These are phyloP conservation scores for Xylariaceae sp. DNA, from an alignment of 2,329 filamentous ascomycete species.

Conservation along the genomic window DNA sequence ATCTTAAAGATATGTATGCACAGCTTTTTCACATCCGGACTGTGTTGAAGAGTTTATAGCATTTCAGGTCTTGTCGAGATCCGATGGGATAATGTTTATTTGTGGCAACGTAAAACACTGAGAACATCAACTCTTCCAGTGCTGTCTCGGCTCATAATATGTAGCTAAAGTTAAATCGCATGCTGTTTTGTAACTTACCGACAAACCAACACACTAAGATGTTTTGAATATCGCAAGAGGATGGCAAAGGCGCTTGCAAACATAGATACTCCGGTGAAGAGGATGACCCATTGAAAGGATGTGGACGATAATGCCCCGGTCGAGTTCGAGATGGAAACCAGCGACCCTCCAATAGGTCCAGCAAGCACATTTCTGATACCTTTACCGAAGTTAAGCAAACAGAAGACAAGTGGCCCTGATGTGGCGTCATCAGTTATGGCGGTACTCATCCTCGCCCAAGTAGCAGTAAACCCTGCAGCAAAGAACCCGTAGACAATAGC, in stretches of 20 bases:
- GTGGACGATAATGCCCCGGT: constrained; percentile 6
- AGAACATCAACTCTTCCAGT: no score
- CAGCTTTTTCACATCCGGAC: no score
- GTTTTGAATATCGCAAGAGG: constrained; percentile 16
- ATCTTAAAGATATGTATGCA: no score
- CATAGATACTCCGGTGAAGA: constrained; percentile 30
- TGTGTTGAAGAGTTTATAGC: no score
- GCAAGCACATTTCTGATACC: constrained; percentile 29
- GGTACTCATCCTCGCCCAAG: constrained; percentile 47
- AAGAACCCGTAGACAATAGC: constrained; percentile 62
- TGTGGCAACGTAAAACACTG: no score
- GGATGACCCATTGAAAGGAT: constrained; percentile 23
- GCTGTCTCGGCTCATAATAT: no score
- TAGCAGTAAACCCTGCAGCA: constrained; percentile 56
- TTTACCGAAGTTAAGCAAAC: constrained; percentile 26
- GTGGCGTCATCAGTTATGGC: constrained; percentile 24
- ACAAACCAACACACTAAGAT: not conserved
- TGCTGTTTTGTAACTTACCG: no score
- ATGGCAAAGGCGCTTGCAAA: constrained; percentile 25
- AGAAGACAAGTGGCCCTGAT: constrained; percentile 23
- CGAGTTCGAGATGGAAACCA: constrained; percentile 23
- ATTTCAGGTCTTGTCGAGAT: no score
- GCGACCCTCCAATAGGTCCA: constrained; percentile 24
- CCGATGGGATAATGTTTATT: no score
- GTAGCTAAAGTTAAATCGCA: no score